Percentiles rank a stretch among this genome's conserved stretches.
Evolutionary conservation across 2,329 filamentous ascomycete genomes (phyloP).

Genomic region (Leptographium galeiforme): DNA sequence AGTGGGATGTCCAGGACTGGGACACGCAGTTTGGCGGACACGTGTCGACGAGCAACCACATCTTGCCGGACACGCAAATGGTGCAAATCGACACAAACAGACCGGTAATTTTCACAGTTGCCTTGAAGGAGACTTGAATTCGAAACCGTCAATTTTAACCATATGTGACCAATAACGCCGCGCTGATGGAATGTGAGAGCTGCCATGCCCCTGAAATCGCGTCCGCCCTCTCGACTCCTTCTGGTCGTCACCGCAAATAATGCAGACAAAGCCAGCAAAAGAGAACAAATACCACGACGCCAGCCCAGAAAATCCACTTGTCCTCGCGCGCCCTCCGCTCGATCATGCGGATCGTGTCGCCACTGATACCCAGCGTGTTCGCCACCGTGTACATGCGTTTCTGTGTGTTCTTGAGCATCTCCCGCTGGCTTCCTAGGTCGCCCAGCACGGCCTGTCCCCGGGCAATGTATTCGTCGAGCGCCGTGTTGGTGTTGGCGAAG

Average conservation of each 20-base stretch:
- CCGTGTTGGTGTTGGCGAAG: conserved; percentile 65
- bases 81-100: conserved; percentile 50
- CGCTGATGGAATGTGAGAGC: conserved; percentile 5
- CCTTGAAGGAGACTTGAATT: conserved; percentile 34
- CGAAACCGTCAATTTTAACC: neutral
- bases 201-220: neutral
- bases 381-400: conserved; percentile 81
- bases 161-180: conserved; percentile 6
- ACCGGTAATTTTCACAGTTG: conserved; percentile 63
- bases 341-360: conserved; percentile 94
- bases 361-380: conserved; percentile 84
- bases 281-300: conserved; percentile 71
- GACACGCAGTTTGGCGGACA: conserved; percentile 59
- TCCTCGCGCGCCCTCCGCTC: conserved; percentile 85
- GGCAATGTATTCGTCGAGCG: conserved; percentile 88
- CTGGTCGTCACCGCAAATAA: conserved; percentile 50
- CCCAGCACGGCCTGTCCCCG: conserved; percentile 80
- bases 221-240: neutral
- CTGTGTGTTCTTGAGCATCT: conserved; percentile 92
- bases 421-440: conserved; percentile 77
- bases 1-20: conserved; percentile 87
- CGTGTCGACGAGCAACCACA: conserved; percentile 71
- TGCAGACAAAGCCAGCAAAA: conserved; percentile 90
- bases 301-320: conserved; percentile 93
- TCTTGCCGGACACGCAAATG: conserved; percentile 42